phyloP scores from a whole-genome alignment of 176 grass and related monocot species.

The Pontederia paniculata region DNA sequence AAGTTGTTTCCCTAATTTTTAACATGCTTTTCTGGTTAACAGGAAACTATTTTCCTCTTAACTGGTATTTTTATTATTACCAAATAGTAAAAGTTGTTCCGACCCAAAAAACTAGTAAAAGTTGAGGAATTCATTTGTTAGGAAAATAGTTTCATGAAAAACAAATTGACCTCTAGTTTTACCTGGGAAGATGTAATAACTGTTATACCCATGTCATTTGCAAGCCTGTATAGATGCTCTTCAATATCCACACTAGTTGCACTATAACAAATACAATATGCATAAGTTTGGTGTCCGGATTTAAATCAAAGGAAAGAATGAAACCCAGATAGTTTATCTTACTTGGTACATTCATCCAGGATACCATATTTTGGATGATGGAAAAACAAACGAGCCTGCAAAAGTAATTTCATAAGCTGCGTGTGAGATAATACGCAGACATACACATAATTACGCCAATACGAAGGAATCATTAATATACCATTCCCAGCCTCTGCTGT shows the following conservation, averaged over 20 bases:
- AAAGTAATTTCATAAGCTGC: conserved; percentile 3
- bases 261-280: conserved; percentile 25
- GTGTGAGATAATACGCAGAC: background rate
- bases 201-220: conserved; percentile 85
- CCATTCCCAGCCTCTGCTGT: conserved; percentile 96
- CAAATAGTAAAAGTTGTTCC: too few relatives aligned
- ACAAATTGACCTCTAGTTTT: too few relatives aligned
- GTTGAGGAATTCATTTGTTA: too few relatives aligned
- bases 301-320: conserved; percentile 12
- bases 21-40: too few relatives aligned
- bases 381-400: conserved; percentile 92
- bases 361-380: conserved; percentile 84
- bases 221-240: conserved; percentile 85
- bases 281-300: conserved; percentile 19
- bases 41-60: too few relatives aligned
- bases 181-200: conserved; percentile 93
- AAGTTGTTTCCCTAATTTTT: too few relatives aligned
- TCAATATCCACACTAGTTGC: conserved; percentile 98
- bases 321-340: conserved; percentile 11
- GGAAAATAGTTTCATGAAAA: too few relatives aligned
- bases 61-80: too few relatives aligned
- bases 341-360: conserved; percentile 94
- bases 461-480: conserved; percentile 20
- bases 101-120: too few relatives aligned
- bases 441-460: background rate